Evolutionary conservation across 768 basidiomycete species (phyloP).

Genomic region (Mycena pura): DNA sequence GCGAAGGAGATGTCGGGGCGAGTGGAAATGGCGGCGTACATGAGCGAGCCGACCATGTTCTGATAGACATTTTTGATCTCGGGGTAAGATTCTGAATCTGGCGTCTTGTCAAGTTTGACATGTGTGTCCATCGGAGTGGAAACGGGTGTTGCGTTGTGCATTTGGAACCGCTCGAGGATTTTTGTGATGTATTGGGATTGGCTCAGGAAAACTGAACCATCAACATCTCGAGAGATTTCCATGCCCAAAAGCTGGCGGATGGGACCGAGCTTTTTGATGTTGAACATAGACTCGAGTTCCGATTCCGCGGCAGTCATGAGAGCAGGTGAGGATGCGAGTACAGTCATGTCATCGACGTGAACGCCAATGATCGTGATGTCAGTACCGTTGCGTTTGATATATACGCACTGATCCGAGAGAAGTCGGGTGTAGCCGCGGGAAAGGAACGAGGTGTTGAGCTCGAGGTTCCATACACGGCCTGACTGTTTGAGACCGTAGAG

Average conservation of each 20-base stretch:
- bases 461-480: slow-evolving; percentile 36
- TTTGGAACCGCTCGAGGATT: slow-evolving; percentile 21
- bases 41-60: slow-evolving; percentile 35
- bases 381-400: slow-evolving; percentile 12
- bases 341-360: too few species aligned
- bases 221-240: slow-evolving; percentile 24
- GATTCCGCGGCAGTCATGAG: slow-evolving; percentile 1
- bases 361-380: too few species aligned
- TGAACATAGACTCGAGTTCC: slow-evolving; percentile 24
- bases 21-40: slow-evolving; percentile 36
- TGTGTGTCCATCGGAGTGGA: slow-evolving; percentile 5
- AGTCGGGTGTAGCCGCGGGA: slow-evolving; percentile 14
- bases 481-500: slow-evolving; percentile 37
- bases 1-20: slow-evolving; percentile 43
- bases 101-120: slow-evolving; percentile 6
- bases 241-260: slow-evolving; percentile 31
- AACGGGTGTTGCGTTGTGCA: slow-evolving; percentile 3
- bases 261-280: slow-evolving; percentile 26
- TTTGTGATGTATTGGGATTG: slow-evolving; percentile 27
- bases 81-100: slow-evolving; percentile 11
- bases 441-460: slow-evolving; percentile 18
- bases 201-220: slow-evolving; percentile 23
- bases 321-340: slow-evolving; percentile 4
- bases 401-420: slow-evolving; percentile 25
- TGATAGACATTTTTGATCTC: slow-evolving; percentile 28